A percentile compares a stretch with the other conserved stretches of the same genome.
Evolutionary conservation across 176 grass and related monocot genomes (phyloP).

Genomic region (Cenchrus purpureus): DNA sequence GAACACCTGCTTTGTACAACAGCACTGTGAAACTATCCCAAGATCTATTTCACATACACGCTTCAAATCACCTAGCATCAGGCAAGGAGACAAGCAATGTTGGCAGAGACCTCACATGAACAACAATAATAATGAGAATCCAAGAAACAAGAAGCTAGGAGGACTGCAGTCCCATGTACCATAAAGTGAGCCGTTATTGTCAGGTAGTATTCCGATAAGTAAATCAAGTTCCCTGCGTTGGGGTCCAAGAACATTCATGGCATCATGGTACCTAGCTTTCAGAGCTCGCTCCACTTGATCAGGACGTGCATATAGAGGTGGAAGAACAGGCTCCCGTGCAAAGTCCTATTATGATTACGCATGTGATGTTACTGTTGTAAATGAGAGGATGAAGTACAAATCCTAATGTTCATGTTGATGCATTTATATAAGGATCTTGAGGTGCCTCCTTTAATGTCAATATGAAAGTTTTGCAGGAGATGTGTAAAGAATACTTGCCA

Average conservation of each 20-base stretch:
- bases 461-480: not conserved
- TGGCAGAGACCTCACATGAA: not conserved
- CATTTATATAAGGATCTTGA: slow-evolving; percentile 21
- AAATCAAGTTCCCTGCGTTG: not conserved
- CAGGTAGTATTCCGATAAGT: not conserved
- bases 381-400: not conserved
- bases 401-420: slow-evolving; percentile 3
- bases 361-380: slow-evolving; percentile 9
- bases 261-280: not conserved
- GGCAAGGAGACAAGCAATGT: slow-evolving; percentile 5
- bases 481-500: slow-evolving; percentile 35
- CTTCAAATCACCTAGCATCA: slow-evolving; percentile 65
- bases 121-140: slow-evolving; percentile 6
- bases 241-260: not conserved
- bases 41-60: slow-evolving; percentile 72
- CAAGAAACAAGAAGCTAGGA: not conserved
- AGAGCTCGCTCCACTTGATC: not conserved
- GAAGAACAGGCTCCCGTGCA: not conserved
- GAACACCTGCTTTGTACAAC: slow-evolving; percentile 70
- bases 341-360: slow-evolving; percentile 32
- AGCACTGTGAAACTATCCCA: slow-evolving; percentile 70
- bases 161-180: not conserved
- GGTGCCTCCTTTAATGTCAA: not conserved
- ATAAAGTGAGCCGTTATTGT: not conserved
- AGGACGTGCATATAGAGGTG: not conserved